Evolutionary conservation across 2,329 filamentous ascomycete species (phyloP), one percentile per base, ranked within the genome.

Genomic region (Hymenoscyphus occultus): DNA sequence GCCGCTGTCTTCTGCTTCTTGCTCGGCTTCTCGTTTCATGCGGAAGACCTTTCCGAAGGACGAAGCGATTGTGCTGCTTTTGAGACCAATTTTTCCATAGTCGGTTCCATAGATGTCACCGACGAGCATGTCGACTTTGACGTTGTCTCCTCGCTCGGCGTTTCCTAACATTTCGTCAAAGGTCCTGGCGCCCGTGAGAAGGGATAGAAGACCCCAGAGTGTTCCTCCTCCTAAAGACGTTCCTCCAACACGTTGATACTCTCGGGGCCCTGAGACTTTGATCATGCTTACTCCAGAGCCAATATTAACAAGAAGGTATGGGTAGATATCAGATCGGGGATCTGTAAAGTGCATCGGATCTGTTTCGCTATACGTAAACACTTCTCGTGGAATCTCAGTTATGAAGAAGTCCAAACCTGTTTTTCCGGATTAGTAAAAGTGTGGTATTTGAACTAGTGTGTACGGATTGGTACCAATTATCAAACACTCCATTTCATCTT

Each of bases 401-500:
- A 98, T 98, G 82, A 99, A 98, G 80, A 98, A 99, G 77, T 99
- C 95, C 56, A 99, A 87, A 13, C 94, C 93, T 92, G 72, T 67
- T 39, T 39, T 40, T 32, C 9, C 5, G 10, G 54, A 56, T 68
- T 56, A 70, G 64, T 22, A 39, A 13, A 31, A 16, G 19, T 45
- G 14, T 13, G 7, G 19, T 16, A 13, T 56, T 39, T 51, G 45
- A 12, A 32, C 19, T 13, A 5, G 39, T 45, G 31, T 9, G 31
- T 19, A 19, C 7, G 14, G 14, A 28, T 48, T 31, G 2, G 2
- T 63, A 93, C 91, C 93, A 74, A 95, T 95, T 69, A 99, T 99
- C 65, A 99, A 80, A 76, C 95, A 99, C 77, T 97, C 93, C 95
- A 99, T 99, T 80, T 99, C 95, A 74, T 99, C 95, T 78, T 98